A percentile compares a stretch with the other conserved stretches of the same genome.
Conservation (phyloP, 805 yeast genomes). For the Myxozyma neotropica region DNA sequence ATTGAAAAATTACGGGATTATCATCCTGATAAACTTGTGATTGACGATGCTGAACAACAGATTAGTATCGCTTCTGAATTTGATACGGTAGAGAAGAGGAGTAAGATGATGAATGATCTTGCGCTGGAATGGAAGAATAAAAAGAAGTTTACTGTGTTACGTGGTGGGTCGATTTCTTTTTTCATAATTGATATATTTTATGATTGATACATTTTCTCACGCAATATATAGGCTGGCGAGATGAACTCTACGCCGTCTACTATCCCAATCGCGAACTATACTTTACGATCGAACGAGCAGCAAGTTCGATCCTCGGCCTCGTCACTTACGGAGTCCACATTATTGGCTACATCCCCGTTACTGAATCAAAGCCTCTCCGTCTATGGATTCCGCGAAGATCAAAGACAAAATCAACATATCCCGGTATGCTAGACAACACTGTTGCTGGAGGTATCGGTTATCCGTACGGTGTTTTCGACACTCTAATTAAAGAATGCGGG, state of each 20-base stretch:
- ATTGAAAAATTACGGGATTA: conserved; percentile 30
- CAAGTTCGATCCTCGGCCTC: conserved; percentile 79
- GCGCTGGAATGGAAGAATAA: conserved; percentile 41
- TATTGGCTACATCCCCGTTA: conserved; percentile 71
- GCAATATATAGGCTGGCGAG: conserved; percentile 63
- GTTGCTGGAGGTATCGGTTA: conserved; percentile 94
- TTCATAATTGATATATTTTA: too few relatives aligned
- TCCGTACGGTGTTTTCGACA: conserved; percentile 74
- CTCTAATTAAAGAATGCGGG: conserved; percentile 78
- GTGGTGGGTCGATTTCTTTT: conserved; percentile 33
- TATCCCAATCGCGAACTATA: conserved; percentile 60
- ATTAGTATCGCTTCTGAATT: conserved; percentile 42
- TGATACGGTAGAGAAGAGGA: conserved; percentile 49
- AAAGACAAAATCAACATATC: conserved; percentile 77
- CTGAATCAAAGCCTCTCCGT: conserved; percentile 47
- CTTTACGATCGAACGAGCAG: conserved; percentile 74
- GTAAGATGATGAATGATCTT: conserved; percentile 42
- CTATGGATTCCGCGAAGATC: conserved; percentile 87
- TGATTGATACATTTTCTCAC: too few relatives aligned
- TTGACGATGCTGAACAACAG: conserved; percentile 36
- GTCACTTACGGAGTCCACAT: conserved; percentile 89
- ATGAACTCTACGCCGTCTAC: conserved; percentile 77
- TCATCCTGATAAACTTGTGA: conserved; percentile 30
- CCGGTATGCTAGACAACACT: conserved; percentile 88
- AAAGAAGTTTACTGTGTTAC: conserved; percentile 42